A percentile compares a stretch with the other conserved stretches of the same genome.
Conservation (phyloP, 371 early-diverging fungal species). For the Vavraia culicis region DNA sequence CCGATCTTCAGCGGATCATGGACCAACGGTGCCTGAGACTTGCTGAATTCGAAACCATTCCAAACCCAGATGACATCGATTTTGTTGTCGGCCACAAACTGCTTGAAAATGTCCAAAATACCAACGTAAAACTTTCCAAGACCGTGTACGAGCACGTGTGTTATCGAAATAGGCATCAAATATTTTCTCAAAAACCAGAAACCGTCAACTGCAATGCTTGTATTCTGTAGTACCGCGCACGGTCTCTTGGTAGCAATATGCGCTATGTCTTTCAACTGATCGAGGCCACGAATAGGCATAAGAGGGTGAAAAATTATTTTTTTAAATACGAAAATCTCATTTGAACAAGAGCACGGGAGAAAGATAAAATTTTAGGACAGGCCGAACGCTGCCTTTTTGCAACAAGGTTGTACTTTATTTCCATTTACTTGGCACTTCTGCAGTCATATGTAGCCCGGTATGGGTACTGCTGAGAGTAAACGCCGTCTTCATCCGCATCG, state of each 20-base stretch:
- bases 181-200: slow-evolving; percentile 37
- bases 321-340: no score
- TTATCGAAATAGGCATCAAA: neutral
- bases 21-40: no score
- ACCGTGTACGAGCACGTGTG: slow-evolving; percentile 1
- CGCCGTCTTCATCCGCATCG: no score
- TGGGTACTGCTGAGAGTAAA: no score
- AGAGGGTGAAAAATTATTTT: slow-evolving; percentile 18
- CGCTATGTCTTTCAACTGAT: slow-evolving; percentile 6
- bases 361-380: no score
- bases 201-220: slow-evolving; percentile 29
- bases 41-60: slow-evolving; percentile 26
- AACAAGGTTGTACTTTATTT: no score
- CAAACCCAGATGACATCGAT: slow-evolving; percentile 31
- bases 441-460: no score
- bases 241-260: slow-evolving; percentile 6
- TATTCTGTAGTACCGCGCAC: slow-evolving; percentile 11
- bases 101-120: neutral
- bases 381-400: no score
- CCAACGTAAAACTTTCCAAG: no score
- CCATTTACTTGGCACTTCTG: no score
- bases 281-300: slow-evolving; percentile 35
- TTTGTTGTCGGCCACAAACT: neutral
- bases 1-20: no score
- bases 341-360: no score